Conservation (phyloP, 805 yeast genomes). For the Kuraishia hungarica region DNA sequence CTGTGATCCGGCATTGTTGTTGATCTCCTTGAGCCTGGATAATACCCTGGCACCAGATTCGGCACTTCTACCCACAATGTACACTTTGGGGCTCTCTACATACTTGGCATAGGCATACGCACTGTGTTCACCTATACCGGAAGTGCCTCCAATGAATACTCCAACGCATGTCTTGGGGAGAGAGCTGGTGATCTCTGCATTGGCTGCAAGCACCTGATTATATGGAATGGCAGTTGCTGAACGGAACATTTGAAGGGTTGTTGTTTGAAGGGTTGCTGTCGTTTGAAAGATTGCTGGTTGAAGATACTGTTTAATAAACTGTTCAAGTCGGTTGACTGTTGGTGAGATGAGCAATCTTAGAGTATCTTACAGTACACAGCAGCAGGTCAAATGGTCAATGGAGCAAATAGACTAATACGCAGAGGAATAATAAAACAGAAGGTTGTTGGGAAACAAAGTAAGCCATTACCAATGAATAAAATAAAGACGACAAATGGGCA, state of each 20-base stretch:
- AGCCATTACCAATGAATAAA: too few species aligned
- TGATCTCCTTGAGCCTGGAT: slow-evolving; percentile 10
- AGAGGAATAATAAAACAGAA: too few species aligned
- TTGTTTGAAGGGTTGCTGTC: too few species aligned
- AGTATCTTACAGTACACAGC: too few species aligned
- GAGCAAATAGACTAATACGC: too few species aligned
- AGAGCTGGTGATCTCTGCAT: slow-evolving; percentile 1
- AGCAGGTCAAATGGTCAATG: too few species aligned
- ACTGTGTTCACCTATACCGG: slow-evolving; percentile 18
- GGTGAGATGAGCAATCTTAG: too few species aligned
- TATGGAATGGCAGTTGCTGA: slow-evolving; percentile 13
- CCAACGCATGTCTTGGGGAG: slow-evolving; percentile 7
- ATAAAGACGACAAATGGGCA: too few species aligned
- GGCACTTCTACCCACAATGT: slow-evolving; percentile 17
- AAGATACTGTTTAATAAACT: too few species aligned
- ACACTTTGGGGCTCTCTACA: slow-evolving; percentile 13
- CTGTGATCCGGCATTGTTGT: slow-evolving; percentile 5
- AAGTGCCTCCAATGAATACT: slow-evolving; percentile 18
- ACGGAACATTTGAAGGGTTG: not conserved
- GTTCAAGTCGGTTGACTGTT: too few species aligned
- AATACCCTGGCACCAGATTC: slow-evolving; percentile 12
- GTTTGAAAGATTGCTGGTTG: too few species aligned
- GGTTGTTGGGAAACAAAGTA: too few species aligned
- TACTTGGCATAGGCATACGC: slow-evolving; percentile 16
- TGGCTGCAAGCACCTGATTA: slow-evolving; percentile 6